A percentile compares a stretch with the other conserved stretches of the same genome.
phyloP scores from a whole-genome alignment of 2,329 filamentous ascomycete species.

The Aspergillus udagawae region DNA sequence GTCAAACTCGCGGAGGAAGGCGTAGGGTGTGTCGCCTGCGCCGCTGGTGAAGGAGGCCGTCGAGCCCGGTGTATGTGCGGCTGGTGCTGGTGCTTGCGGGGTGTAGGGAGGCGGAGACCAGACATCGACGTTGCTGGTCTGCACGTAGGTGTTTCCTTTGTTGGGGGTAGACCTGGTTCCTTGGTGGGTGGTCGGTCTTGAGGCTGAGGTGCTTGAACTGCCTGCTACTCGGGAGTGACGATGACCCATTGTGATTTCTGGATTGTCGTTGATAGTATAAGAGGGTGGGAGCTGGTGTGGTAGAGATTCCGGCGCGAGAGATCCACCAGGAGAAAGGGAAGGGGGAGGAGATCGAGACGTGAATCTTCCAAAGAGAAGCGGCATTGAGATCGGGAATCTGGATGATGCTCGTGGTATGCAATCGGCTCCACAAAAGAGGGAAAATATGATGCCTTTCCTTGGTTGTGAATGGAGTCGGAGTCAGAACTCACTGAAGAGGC shows the following conservation, averaged over 20 bases:
- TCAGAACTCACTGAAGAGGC: neutral
- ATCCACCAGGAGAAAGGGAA: neutral
- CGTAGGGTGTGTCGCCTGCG: slow-evolving; percentile 61
- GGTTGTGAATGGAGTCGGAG: neutral
- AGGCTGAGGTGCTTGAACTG: neutral
- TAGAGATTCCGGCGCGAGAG: neutral
- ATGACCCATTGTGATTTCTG: slow-evolving; percentile 3
- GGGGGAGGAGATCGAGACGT: neutral
- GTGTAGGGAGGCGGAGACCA: slow-evolving; percentile 20
- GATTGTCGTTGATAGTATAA: neutral
- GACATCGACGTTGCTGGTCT: neutral
- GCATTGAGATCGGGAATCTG: neutral
- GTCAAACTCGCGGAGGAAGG: slow-evolving; percentile 76
- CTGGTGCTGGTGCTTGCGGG: slow-evolving; percentile 19
- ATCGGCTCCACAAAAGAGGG: neutral
- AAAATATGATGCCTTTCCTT: neutral
- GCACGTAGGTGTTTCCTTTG: neutral
- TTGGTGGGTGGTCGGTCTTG: neutral
- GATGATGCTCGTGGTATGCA: neutral
- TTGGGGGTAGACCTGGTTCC: neutral
- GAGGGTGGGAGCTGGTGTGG: neutral
- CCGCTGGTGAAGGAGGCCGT: slow-evolving; percentile 25
- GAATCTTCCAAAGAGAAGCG: neutral
- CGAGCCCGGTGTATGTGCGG: neutral
- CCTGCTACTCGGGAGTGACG: slow-evolving; percentile 1